phyloP scores from a whole-genome alignment of 129 eudicot genomes.

The Sambucus nigra region DNA sequence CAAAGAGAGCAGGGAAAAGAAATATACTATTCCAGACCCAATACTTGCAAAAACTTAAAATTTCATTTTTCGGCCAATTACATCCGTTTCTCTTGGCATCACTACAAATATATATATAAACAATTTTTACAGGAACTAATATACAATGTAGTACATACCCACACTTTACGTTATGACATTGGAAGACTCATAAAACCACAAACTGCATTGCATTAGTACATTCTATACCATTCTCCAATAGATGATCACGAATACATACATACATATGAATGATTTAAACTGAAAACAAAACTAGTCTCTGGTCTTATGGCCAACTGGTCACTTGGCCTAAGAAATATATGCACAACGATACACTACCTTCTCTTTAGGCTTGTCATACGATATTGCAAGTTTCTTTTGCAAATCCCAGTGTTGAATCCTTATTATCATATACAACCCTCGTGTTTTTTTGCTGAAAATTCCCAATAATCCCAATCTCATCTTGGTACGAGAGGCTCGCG shows the following conservation, averaged over 20 bases:
- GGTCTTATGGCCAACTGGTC: constrained; percentile 4
- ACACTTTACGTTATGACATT: constrained; percentile 7
- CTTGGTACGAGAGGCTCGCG: constrained; percentile 60
- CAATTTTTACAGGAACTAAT: neutral
- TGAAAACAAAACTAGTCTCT: constrained; percentile 1
- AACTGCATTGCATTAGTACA: constrained; percentile 5
- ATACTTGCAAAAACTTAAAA: neutral
- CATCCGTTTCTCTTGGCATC: no score
- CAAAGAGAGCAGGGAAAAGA: neutral
- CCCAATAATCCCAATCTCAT: constrained; percentile 76
- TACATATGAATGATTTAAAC: neutral
- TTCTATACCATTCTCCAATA: constrained; percentile 18
- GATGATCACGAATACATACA: neutral
- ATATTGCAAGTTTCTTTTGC: constrained; percentile 73
- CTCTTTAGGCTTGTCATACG: constrained; percentile 11
- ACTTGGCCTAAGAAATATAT: constrained; percentile 12
- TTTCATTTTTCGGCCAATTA: neutral
- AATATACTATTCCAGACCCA: neutral
- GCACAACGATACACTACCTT: constrained; percentile 13
- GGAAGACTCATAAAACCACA: constrained; percentile 12
- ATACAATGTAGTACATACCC: constrained; percentile 4
- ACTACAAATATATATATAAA: neutral
- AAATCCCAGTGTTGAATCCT: constrained; percentile 56
- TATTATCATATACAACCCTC: constrained; percentile 71
- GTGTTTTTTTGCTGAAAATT: constrained; percentile 85